Percentiles rank a stretch among this genome's conserved stretches.
Conservation (phyloP, 352 stramenopile genomes). For the Thalassiosira sp. region DNA sequence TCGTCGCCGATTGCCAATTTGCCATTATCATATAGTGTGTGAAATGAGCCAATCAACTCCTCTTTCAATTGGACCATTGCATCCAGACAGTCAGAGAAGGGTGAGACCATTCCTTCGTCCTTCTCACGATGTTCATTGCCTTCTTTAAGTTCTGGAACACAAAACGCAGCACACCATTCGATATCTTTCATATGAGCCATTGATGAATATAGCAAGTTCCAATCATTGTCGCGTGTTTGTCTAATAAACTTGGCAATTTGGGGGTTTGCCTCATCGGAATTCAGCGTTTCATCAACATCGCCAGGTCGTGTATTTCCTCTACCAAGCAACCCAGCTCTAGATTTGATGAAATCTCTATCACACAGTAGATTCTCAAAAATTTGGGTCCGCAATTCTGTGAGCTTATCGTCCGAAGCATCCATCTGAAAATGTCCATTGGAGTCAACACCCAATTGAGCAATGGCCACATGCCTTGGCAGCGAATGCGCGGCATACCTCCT, state of each 20-base stretch:
- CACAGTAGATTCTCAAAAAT: conserved; percentile 51
- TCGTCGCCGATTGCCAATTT: conserved; percentile 32
- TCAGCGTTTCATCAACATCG: conserved; percentile 23
- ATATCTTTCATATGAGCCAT: conserved; percentile 51
- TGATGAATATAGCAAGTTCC: conserved; percentile 39
- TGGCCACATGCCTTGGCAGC: conserved; percentile 42
- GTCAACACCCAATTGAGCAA: conserved; percentile 29
- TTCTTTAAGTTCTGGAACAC: conserved; percentile 5
- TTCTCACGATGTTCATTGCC: conserved; percentile 3
- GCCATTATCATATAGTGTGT: conserved; percentile 14
- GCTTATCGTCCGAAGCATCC: conserved; percentile 6
- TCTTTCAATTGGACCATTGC: conserved; percentile 37
- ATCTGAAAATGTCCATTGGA: conserved; percentile 21
- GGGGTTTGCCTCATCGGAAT: not conserved
- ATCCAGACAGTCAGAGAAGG: conserved; percentile 32
- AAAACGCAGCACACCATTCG: conserved; percentile 50
- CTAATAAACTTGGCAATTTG: conserved; percentile 33
- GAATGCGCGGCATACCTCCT: conserved; percentile 44
- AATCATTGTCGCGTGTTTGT: conserved; percentile 26
- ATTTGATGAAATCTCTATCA: conserved; percentile 41
- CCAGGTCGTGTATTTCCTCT: conserved; percentile 21
- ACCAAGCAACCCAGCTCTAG: conserved; percentile 40
- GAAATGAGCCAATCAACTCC: conserved; percentile 20
- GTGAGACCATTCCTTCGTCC: not conserved
- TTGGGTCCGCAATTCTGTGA: conserved; percentile 6